phyloP scores from a whole-genome alignment of 768 basidiomycete genomes.

The Tephrocybe sp. region DNA sequence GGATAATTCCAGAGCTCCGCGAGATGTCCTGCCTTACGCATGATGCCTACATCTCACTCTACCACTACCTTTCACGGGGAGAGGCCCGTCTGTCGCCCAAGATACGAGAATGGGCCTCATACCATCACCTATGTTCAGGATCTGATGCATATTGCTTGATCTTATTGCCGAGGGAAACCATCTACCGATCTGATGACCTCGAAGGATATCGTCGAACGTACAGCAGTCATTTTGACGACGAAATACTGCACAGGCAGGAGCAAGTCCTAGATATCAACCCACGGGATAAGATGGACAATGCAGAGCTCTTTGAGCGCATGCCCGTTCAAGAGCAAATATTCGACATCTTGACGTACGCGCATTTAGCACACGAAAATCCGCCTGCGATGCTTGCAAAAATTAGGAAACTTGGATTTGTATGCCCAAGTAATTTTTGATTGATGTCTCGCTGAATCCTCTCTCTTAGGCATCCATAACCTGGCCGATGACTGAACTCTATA shows the following conservation, averaged over 20 bases:
- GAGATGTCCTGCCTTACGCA: conserved; percentile 59
- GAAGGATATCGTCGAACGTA: conserved; percentile 49
- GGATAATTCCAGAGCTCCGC: conserved; percentile 50
- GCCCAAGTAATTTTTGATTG: conserved; percentile 19
- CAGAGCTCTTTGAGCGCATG: conserved; percentile 52
- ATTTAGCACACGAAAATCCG: conserved; percentile 55
- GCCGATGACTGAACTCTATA: conserved; percentile 72
- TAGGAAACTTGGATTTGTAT: conserved; percentile 57
- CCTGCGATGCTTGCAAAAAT: conserved; percentile 54
- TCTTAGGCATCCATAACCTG: conserved; percentile 61
- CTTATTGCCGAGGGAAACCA: conserved; percentile 57
- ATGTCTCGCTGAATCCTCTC: conserved; percentile 1
- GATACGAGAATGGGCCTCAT: conserved; percentile 48
- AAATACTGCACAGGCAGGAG: conserved; percentile 10
- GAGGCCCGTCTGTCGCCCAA: conserved; percentile 29
- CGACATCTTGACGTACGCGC: conserved; percentile 65
- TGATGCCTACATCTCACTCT: conserved; percentile 52
- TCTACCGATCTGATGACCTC: conserved; percentile 46
- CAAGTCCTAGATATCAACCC: background rate
- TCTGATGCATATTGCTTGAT: conserved; percentile 57
- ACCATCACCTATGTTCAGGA: conserved; percentile 61
- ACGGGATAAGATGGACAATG: conserved; percentile 19
- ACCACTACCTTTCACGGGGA: conserved; percentile 44
- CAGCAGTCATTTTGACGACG: conserved; percentile 34
- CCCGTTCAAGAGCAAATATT: conserved; percentile 69